Evolutionary conservation across 352 stramenopile genomes (phyloP).

Genomic region (Vaucheria bursata): DNA sequence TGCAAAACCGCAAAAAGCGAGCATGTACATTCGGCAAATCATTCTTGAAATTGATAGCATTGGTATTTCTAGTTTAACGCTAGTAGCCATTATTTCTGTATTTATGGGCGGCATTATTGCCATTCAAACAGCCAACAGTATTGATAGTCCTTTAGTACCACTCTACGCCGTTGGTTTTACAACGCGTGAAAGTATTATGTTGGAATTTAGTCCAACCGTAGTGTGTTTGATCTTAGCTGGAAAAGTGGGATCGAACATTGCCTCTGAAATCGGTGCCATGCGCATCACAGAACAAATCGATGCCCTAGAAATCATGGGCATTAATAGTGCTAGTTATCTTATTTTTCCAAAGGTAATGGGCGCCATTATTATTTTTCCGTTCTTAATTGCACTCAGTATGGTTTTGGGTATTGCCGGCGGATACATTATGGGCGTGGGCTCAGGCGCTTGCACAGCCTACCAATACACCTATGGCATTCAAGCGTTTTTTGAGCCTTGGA

Average conservation of each 20-base stretch:
- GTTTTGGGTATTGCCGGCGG: background rate
- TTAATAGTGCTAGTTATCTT: background rate
- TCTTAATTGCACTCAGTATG: background rate
- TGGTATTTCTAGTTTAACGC: too few relatives aligned
- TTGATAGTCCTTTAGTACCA: too few relatives aligned
- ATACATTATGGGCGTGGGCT: background rate
- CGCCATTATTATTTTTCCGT: background rate
- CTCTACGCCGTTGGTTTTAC: too few relatives aligned
- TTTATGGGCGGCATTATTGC: too few relatives aligned
- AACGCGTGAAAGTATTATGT: too few relatives aligned
- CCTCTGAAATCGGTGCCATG: background rate
- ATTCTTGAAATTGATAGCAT: too few relatives aligned
- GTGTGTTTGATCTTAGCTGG: background rate
- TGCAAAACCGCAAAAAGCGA: too few relatives aligned
- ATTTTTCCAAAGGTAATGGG: background rate
- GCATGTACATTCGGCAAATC: too few relatives aligned
- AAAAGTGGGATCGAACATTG: background rate
- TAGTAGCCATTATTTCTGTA: too few relatives aligned
- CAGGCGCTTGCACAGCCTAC: background rate
- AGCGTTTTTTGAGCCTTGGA: background rate
- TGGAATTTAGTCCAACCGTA: background rate
- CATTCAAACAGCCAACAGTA: too few relatives aligned
- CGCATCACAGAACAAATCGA: background rate
- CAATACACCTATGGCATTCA: background rate
- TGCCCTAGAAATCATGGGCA: background rate